Percentiles rank a stretch among this genome's conserved stretches.
Conservation (phyloP, 2,329 filamentous ascomycete genomes). For the Ilyonectria mors-panacis region DNA sequence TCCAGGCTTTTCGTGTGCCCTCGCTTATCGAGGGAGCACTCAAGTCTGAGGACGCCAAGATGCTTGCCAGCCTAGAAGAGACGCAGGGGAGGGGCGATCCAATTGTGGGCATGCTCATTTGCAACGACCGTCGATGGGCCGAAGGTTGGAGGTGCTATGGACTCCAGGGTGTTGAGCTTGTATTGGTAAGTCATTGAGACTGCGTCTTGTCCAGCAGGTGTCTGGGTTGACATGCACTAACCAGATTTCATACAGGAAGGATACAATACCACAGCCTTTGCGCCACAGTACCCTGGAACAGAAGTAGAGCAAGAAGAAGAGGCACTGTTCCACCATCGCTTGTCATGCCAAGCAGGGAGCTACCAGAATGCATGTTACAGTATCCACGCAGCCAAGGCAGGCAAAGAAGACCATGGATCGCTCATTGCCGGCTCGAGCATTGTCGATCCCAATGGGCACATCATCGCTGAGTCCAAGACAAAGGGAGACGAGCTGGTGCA, state of each 20-base stretch:
- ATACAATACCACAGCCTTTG: constrained; percentile 66
- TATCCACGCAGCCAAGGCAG: constrained; percentile 64
- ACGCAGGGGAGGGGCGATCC: constrained; percentile 59
- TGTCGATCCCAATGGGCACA: constrained; percentile 62
- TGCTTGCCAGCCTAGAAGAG: not conserved
- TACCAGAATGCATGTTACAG: constrained; percentile 69
- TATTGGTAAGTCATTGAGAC: constrained; percentile 34
- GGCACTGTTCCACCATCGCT: constrained; percentile 66
- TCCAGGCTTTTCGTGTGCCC: constrained; percentile 66
- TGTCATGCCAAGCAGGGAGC: constrained; percentile 66
- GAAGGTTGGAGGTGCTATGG: constrained; percentile 68
- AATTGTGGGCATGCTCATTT: constrained; percentile 69
- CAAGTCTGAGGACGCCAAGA: constrained; percentile 49
- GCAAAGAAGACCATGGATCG: constrained; percentile 59
- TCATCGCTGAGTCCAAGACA: constrained; percentile 64
- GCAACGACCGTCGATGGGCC: constrained; percentile 69
- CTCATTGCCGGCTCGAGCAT: constrained; percentile 66
- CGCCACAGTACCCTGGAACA: constrained; percentile 57
- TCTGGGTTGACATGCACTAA: constrained; percentile 13
- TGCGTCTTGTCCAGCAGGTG: not conserved
- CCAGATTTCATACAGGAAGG: constrained; percentile 47
- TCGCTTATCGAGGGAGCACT: constrained; percentile 54
- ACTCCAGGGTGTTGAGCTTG: constrained; percentile 56
- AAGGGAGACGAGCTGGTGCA: constrained; percentile 65
- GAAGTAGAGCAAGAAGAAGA: constrained; percentile 59